These are phyloP conservation scores for Nicotiana knightiana DNA, from an alignment of 257 asterid genomes.

Conservation along the genomic window DNA sequence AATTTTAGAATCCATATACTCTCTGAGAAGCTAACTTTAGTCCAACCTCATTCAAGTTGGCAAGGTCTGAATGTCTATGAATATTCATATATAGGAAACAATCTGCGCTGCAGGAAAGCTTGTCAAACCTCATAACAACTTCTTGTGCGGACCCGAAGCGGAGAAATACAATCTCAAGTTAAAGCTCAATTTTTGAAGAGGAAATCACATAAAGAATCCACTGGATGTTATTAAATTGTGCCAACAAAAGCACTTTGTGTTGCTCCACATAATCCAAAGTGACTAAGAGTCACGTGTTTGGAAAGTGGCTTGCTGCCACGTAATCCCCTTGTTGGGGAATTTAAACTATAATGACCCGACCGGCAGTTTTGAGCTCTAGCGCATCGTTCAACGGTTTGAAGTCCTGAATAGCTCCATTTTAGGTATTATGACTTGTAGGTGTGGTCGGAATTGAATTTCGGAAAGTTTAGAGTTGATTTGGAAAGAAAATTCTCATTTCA, in stretches of 20 bases:
- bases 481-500: no score
- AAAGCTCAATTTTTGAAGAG: conserved; percentile 7
- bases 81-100: not conserved
- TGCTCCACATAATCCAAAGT: not conserved
- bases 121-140: conserved; percentile 14
- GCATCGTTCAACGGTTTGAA: no score
- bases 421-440: no score
- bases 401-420: no score
- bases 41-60: not conserved
- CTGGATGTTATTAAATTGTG: conserved; percentile 8
- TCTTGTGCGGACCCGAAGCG: conserved; percentile 5
- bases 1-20: not conserved
- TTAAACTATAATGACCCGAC: no score
- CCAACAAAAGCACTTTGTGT: conserved; percentile 15
- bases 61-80: not conserved
- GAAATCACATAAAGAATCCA: conserved; percentile 9
- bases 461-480: no score
- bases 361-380: no score
- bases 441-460: no score
- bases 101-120: conserved; percentile 6
- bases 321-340: no score
- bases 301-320: no score
- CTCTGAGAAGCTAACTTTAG: not conserved
- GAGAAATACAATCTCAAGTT: conserved; percentile 8
- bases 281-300: no score